These are phyloP conservation scores for Gorgonomyces haynaldii DNA, from an alignment of 192 early-diverging fungal species.

Conservation along the genomic window DNA sequence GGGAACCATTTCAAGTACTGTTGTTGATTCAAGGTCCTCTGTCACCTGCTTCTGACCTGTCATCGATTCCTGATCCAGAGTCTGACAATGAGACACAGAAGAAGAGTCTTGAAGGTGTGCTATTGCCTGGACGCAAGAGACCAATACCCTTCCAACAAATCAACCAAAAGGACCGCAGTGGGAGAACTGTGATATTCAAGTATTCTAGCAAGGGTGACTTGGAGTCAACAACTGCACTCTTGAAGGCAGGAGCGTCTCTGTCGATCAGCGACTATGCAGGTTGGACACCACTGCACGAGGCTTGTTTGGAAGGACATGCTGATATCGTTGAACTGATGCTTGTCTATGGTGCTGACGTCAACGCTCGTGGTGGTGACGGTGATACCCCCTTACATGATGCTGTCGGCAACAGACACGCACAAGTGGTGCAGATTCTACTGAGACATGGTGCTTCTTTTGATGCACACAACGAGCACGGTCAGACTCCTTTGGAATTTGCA, in stretches of 20 bases:
- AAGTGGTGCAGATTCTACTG: conserved; percentile 37
- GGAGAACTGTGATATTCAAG: conserved; percentile 35
- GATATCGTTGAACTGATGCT: conserved; percentile 30
- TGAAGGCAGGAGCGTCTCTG: conserved; percentile 39
- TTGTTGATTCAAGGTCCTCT: no score
- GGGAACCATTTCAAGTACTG: no score
- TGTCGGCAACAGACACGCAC: conserved; percentile 24
- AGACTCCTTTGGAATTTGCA: conserved; percentile 31
- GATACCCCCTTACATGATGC: conserved; percentile 55
- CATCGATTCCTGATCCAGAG: no score
- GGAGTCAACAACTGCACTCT: conserved; percentile 19
- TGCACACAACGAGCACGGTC: conserved; percentile 26
- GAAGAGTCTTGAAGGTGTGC: conserved; percentile 9
- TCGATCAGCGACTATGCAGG: conserved; percentile 42
- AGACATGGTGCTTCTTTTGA: conserved; percentile 31
- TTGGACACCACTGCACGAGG: conserved; percentile 46
- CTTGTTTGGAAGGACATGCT: conserved; percentile 31
- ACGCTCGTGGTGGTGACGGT: conserved; percentile 29
- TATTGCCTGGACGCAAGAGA: conserved; percentile 7
- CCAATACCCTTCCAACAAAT: conserved; percentile 12
- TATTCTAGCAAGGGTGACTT: conserved; percentile 27
- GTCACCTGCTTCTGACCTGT: no score
- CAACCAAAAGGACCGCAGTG: conserved; percentile 28
- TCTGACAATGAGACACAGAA: no score
- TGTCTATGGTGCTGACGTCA: conserved; percentile 37